Percentiles rank a stretch among this genome's conserved stretches.
Conservation (phyloP, 768 basidiomycete species). For the Phlegmacium glaucopus region DNA sequence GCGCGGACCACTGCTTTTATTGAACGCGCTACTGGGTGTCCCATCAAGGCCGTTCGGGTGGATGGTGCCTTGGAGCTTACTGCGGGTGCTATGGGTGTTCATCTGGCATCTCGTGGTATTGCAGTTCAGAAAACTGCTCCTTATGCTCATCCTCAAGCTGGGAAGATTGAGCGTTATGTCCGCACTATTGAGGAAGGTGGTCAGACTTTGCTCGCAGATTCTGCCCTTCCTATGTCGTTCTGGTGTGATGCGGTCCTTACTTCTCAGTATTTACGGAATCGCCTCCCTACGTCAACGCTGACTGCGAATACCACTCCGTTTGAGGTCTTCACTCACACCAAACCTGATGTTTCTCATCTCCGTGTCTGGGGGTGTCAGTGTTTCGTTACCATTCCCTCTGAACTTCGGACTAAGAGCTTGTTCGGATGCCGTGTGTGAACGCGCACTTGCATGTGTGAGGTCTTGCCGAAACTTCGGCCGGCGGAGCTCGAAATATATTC, state of each 20-base stretch:
- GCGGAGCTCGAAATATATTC: too few relatives aligned
- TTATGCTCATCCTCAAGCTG: constrained; percentile 31
- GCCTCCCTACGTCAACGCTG: constrained; percentile 20
- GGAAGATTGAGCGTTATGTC: constrained; percentile 26
- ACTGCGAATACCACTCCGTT: constrained; percentile 15
- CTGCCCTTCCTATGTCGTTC: constrained; percentile 18
- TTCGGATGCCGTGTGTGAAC: too few relatives aligned
- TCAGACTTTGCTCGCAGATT: constrained; percentile 18
- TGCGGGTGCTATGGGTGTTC: constrained; percentile 2
- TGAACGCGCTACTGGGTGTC: constrained; percentile 5
- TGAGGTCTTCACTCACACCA: constrained; percentile 13
- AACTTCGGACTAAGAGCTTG: constrained; percentile 7
- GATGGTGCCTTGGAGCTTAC: constrained; percentile 16
- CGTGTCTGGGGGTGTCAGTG: constrained; percentile 28
- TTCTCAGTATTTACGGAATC: constrained; percentile 17
- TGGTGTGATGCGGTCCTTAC: constrained; percentile 21
- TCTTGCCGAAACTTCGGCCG: too few relatives aligned
- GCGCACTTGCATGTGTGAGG: too few relatives aligned
- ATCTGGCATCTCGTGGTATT: constrained; percentile 16
- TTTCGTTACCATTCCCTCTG: constrained; percentile 16
- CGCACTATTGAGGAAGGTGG: constrained; percentile 21
- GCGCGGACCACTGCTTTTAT: background rate
- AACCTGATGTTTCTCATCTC: constrained; percentile 25
- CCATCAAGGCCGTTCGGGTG: constrained; percentile 6
- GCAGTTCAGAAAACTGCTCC: constrained; percentile 18